These are phyloP conservation scores for Nitzschia palea DNA, from an alignment of 108 stramenopile species.

Conservation along the genomic window DNA sequence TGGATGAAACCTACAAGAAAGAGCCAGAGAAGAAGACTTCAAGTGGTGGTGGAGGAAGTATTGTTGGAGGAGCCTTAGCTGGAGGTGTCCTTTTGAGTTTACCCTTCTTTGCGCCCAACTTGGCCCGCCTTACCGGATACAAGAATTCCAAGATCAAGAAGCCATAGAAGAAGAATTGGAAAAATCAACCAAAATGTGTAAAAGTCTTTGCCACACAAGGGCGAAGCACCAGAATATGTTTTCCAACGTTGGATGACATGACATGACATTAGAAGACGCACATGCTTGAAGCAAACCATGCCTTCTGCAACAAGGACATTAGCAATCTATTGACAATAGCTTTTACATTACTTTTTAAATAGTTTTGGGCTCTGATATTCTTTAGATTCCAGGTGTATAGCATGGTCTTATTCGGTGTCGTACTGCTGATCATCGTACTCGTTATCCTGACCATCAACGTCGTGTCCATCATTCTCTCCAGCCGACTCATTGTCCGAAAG, in stretches of 20 bases:
- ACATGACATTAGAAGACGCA: too few relatives aligned
- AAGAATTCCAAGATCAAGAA: conserved; percentile 25
- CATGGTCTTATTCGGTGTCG: background rate
- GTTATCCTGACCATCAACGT: conserved; percentile 4
- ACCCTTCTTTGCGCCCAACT: conserved; percentile 22
- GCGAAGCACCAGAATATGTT: too few relatives aligned
- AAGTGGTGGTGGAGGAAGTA: background rate
- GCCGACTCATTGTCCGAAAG: conserved; percentile 1
- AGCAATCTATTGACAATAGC: background rate
- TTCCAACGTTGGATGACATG: too few relatives aligned
- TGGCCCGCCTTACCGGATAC: conserved; percentile 19
- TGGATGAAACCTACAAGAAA: too few relatives aligned
- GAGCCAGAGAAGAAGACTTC: background rate
- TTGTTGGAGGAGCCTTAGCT: conserved; percentile 22
- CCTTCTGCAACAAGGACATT: background rate
- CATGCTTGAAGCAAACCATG: too few relatives aligned
- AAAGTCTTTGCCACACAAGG: too few relatives aligned
- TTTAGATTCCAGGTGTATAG: too few relatives aligned
- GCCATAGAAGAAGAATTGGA: background rate
- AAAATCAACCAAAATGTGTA: too few relatives aligned
- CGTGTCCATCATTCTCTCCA: conserved; percentile 14
- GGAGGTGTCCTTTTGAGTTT: conserved; percentile 23
- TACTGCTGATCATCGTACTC: background rate
- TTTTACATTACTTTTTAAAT: too few relatives aligned
- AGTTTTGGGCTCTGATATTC: too few relatives aligned